Evolutionary conservation across 441 rosid genomes (phyloP).

Genomic region (Gossypium lobatum): DNA sequence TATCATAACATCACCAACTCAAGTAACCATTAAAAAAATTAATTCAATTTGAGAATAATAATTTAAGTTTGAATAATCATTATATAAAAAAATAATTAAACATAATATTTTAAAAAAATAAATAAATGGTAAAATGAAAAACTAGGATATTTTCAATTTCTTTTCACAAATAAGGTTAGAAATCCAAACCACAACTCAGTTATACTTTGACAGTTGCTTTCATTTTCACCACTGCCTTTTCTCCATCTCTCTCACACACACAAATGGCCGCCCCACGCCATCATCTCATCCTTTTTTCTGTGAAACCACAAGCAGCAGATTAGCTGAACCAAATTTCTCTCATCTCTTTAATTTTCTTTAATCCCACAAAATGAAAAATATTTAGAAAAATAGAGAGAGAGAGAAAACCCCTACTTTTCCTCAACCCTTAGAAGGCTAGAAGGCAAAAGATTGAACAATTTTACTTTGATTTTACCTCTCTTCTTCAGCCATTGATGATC

Average conservation of each 20-base stretch:
- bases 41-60: too few relatives aligned
- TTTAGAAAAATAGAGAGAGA: background rate
- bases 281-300: slow-evolving; percentile 17
- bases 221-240: background rate
- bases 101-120: background rate
- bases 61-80: too few relatives aligned
- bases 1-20: too few relatives aligned
- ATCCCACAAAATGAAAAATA: background rate
- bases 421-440: slow-evolving; percentile 14
- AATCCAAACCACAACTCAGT: slow-evolving; percentile 27
- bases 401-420: slow-evolving; percentile 24
- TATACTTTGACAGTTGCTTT: slow-evolving; percentile 24
- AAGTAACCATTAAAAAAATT: too few relatives aligned
- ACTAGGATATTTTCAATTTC: background rate
- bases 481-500: slow-evolving; percentile 24
- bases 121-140: background rate
- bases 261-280: background rate
- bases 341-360: background rate
- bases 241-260: background rate
- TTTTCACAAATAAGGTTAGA: slow-evolving; percentile 25
- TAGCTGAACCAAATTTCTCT: slow-evolving; percentile 3
- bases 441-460: slow-evolving; percentile 4
- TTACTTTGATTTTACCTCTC: slow-evolving; percentile 14
- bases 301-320: slow-evolving; percentile 19
- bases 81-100: background rate